Base-by-base conservation (phyloP, 805 yeast species). In the Cyberlindnera amylophila region DNA sequence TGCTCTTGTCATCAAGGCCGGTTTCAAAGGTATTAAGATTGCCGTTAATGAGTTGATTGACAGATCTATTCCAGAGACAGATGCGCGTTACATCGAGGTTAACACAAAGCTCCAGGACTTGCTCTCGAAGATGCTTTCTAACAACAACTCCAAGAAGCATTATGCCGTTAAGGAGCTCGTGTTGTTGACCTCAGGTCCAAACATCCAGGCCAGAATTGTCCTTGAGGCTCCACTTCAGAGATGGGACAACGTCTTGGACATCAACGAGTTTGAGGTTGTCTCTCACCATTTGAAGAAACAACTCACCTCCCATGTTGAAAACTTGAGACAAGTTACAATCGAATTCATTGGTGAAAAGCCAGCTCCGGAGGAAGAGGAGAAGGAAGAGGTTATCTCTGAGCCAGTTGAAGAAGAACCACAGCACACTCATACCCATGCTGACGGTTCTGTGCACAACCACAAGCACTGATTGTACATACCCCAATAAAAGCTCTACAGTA, bases 1-100 rank as follows among this genome's bases (percentile, higher is more conserved):
- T 0, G 72, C 74, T 2, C 68, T 93, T 53, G 83, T 93, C 43
- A 77, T 90, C 49, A 80, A 75, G 51, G 96, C 96, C 7, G 98
- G 98, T 28, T 74, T 78, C 62, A 74, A 76, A 3, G 90, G 96
- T 21, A 78, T 85, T 53, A 69, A 72, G 45, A 72, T 74, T 21
- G 79, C 97, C 0, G 72, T 82, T 54, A 74, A 74, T 46, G 98
- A 91, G 59, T 67, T 91, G 34, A 72, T 87, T 24, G 99, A 91
- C 56, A 75, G 79, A 49, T 82, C 91, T 3, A 64, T 82, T 30
- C 69, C 77, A 13, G 64, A 61, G 13, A 62, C 61, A 1, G 81
- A 79, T 48, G 74, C 71, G 36, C 67, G 77, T 36, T 83, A 76
- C 49, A 38, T 62, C 14, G 63, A 61, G 27, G 53, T 77, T 17